Base-by-base conservation (phyloP, 805 yeast genomes). In the Wickerhamiella spandovensis region DNA sequence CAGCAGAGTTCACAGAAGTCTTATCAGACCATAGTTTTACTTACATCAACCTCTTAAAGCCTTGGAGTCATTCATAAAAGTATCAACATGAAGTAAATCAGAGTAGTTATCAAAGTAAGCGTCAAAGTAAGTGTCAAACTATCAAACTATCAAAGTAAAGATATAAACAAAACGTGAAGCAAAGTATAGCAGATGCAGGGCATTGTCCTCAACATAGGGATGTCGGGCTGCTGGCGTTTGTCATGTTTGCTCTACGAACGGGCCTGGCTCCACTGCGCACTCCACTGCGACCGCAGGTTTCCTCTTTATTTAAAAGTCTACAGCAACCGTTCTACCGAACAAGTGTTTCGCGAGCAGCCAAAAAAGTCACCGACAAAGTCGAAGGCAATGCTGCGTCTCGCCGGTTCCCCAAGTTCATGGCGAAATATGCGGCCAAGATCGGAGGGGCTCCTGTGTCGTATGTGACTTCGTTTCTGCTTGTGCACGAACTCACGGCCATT, bases 401-500 rank as follows among this genome's bases (percentile, higher is more conserved):
- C n/a, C 65, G 69, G 48, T 64, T 80, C 3, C 85, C 86, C 4
- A 68, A 64, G 45, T 67, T 72, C 42, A 61, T 80, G 48, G 68
- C 71, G 22, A 75, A 75, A 13, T 77, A 77, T 55, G 77, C 81
- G 0, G 61, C 62, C 6, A 68, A 72, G 47, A 71, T 81, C 52
- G 64, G 72, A 18, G 61, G 70, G 46, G 79, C 84, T 0, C 87
- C 87, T 1, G 64, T 77, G 3, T 69, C 82, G 1, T 79, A 79
- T 61, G 69, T 81, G 12, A 71, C 82, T 0, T 71, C 88, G 2
- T 84, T 84, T 57, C 56, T 84, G 5, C 61, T 84, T 3, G 68
- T 84, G 13, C 95, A 84, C 60, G 95, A 84, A 60, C 54, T 84
- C 42, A 73, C 89, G 0, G 95, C 95, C 2, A 71, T 84, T 2